Evolutionary conservation across 2,329 filamentous ascomycete species (phyloP).

Genomic region (Talaromyces pinophilus): DNA sequence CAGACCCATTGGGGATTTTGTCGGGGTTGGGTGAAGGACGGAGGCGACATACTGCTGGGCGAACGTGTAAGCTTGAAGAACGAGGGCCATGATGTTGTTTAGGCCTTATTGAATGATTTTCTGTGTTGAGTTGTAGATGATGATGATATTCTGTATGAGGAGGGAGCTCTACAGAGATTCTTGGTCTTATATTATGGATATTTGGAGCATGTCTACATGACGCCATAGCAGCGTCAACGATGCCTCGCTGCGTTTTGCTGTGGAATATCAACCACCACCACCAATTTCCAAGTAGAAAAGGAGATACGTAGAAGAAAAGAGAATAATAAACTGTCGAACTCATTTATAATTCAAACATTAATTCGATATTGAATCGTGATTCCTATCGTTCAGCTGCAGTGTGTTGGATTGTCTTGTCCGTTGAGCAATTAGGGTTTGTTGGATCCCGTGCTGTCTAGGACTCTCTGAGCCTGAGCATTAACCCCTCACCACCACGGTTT

Average conservation of each 20-base stretch:
- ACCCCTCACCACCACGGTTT: not conserved
- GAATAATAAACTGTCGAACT: no score
- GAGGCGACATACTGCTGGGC: constrained; percentile 31
- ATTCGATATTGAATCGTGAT: not conserved
- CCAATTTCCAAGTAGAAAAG: not conserved
- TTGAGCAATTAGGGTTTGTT: not conserved
- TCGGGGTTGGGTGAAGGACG: constrained; percentile 27
- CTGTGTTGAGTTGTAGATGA: not conserved
- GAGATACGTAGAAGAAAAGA: not conserved
- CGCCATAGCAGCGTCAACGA: constrained; percentile 17
- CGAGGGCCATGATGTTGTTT: constrained; percentile 28
- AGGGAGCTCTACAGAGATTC: not conserved
- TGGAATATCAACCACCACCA: not conserved
- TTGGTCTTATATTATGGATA: not conserved
- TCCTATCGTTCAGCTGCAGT: not conserved
- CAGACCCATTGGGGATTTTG: constrained; percentile 28
- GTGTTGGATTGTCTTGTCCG: not conserved
- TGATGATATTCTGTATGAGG: not conserved
- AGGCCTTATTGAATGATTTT: not conserved
- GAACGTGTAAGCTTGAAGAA: constrained; percentile 30
- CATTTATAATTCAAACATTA: no score
- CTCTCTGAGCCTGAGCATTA: not conserved
- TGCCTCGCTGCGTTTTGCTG: not conserved
- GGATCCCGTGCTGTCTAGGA: not conserved
- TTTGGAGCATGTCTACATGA: not conserved